Conservation (phyloP, 192 early-diverging fungal genomes). For the Podochytrium sp. region DNA sequence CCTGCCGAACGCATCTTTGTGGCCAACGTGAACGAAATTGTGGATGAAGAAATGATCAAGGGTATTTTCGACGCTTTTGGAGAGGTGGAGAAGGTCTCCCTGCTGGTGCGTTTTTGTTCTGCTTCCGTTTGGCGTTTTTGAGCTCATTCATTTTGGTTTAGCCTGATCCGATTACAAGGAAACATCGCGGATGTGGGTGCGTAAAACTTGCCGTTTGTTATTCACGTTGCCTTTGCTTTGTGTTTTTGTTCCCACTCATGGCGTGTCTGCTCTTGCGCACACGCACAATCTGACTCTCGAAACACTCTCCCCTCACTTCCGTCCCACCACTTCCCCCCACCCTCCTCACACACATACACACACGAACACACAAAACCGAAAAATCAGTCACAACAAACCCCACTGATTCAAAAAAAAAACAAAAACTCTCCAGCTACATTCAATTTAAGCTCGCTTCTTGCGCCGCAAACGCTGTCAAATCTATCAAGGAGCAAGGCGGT, state of each 20-base stretch:
- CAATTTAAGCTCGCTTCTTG: slow-evolving; percentile 66
- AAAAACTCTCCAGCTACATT: too few relatives aligned
- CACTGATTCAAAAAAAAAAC: not conserved
- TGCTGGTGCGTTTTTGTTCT: slow-evolving; percentile 56
- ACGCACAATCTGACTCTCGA: not conserved
- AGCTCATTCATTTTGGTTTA: slow-evolving; percentile 27
- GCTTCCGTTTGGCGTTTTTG: not conserved
- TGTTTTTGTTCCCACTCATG: slow-evolving; percentile 20
- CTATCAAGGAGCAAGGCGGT: slow-evolving; percentile 80
- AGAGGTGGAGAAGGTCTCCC: slow-evolving; percentile 65
- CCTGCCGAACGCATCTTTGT: slow-evolving; percentile 76
- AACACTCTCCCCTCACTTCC: slow-evolving; percentile 16
- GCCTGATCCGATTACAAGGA: slow-evolving; percentile 70
- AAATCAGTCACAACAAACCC: slow-evolving; percentile 11
- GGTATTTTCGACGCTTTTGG: slow-evolving; percentile 89
- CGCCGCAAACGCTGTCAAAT: slow-evolving; percentile 58
- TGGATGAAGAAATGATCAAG: slow-evolving; percentile 73
- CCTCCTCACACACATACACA: not conserved
- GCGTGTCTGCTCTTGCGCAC: not conserved
- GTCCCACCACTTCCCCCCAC: not conserved
- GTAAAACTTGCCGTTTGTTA: slow-evolving; percentile 38
- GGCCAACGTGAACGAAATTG: slow-evolving; percentile 78
- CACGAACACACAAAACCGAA: slow-evolving; percentile 13
- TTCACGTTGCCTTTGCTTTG: slow-evolving; percentile 19
- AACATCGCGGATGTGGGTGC: slow-evolving; percentile 84